A percentile compares a stretch with the other conserved stretches of the same genome.
Evolutionary conservation across 768 basidiomycete species (phyloP).

Genomic region (Lactarius pseudohatsudake): DNA sequence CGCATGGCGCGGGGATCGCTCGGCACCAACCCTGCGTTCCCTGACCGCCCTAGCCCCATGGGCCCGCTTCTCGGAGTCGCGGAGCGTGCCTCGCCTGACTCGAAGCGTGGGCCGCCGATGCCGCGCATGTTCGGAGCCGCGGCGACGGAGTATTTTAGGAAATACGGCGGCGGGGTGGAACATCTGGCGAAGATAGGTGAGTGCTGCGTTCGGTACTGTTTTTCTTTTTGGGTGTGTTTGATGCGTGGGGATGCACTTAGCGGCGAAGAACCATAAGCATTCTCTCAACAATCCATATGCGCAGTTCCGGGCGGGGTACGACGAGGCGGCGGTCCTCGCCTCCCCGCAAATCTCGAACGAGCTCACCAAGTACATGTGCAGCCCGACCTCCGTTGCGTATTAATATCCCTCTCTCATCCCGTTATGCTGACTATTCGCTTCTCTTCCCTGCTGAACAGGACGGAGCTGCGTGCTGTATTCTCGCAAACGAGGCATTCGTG

Average conservation of each 20-base stretch:
- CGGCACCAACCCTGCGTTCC: constrained; percentile 53
- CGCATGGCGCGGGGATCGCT: constrained; percentile 78
- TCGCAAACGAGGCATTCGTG: constrained; percentile 80
- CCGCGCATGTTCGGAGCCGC: constrained; percentile 76
- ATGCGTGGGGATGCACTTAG: constrained; percentile 36
- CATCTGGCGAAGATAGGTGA: constrained; percentile 77
- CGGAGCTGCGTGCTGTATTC: constrained; percentile 71
- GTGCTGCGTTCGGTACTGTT: constrained; percentile 18
- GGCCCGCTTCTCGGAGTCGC: constrained; percentile 48
- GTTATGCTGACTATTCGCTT: neutral
- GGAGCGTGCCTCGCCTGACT: constrained; percentile 50
- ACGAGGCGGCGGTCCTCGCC: constrained; percentile 64
- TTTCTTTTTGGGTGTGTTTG: too few species aligned
- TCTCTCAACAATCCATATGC: constrained; percentile 83
- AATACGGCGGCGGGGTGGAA: constrained; percentile 64
- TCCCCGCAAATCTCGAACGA: constrained; percentile 70
- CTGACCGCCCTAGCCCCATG: constrained; percentile 51
- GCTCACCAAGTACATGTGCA: constrained; percentile 84
- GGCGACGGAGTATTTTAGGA: constrained; percentile 72
- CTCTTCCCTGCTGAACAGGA: constrained; percentile 43
- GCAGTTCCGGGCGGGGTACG: constrained; percentile 81
- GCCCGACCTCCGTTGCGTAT: constrained; percentile 59
- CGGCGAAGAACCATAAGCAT: constrained; percentile 83
- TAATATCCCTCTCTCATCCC: neutral
- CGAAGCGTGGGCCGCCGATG: constrained; percentile 67